Base-by-base conservation (phyloP, 225 moss, liverwort and hornwort species). In the Polytrichum formosum region DNA sequence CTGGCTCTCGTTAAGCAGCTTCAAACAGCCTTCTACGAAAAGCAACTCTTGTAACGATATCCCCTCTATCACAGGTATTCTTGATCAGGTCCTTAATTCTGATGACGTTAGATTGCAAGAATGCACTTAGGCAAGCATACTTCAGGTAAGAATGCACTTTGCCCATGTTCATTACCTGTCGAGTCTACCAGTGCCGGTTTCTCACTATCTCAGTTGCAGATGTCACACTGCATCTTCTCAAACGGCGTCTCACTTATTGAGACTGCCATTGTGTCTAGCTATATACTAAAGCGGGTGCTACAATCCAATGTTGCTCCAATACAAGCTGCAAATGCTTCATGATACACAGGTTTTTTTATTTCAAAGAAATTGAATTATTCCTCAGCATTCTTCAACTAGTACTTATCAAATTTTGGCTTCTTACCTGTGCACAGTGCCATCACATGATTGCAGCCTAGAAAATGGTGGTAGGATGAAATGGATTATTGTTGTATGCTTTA, bases 1-100 rank as follows among this genome's bases (percentile, higher is more conserved):
- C 82, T 98, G 77, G 94, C 97, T 69, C 92, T 94, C 70, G 97
- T 98, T 61, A 98, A 98, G 67, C 97, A 98, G 83, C 88, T 98
- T 28, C 97, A 98, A 73, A 88, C 91, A 70, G 76, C 97, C 65
- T 98, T 98, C 72, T 98, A 98, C 67, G 97, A 94, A 73, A 98
- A 98, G 63, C 94, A 94, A 74, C 88, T 98, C 18, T 67, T 96
- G 81, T 96, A 83, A 87, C 1, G 46, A 16, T 16, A 46, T 16
- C 46, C 46, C 13, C 46, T 46, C 46, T 46, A 46, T 46, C 46
- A 46, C 16, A 46, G 46, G 13, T 46, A 13, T 46, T 46, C 9
- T 10, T 37, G 10, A 37, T 10, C 37, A 8, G 9, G 2, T 37
- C 2, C 10, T 10, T 10, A 2, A 37, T 37, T 37, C 2, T 10